A percentile compares a stretch with the other conserved stretches of the same genome.
phyloP scores from a whole-genome alignment of 176 grass and related monocot species.

The Miscanthus lutarioriparius region DNA sequence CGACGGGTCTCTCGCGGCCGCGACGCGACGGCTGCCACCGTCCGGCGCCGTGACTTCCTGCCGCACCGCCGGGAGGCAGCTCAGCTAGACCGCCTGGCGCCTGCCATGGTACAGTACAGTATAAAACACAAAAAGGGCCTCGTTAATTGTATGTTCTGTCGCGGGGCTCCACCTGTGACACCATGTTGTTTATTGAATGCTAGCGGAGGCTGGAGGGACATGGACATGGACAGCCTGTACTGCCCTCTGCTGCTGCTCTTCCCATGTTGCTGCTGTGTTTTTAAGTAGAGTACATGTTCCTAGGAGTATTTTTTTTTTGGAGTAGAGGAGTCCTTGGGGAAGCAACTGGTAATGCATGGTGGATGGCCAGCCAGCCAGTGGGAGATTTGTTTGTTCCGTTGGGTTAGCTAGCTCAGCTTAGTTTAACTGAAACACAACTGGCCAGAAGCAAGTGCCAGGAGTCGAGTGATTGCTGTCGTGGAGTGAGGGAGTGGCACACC shows the following conservation, averaged over 20 bases:
- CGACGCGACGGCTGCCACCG: conserved; percentile 20
- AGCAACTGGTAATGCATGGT: neutral
- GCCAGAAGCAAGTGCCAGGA: neutral
- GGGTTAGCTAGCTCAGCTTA: neutral
- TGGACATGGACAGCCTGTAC: conserved; percentile 30
- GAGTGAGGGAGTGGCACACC: neutral
- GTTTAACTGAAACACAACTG: neutral
- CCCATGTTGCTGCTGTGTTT: conserved; percentile 20
- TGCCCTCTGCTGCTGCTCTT: neutral
- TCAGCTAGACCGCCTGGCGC: neutral
- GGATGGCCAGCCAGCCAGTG: no score
- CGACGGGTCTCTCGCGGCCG: neutral
- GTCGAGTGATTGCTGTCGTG: neutral
- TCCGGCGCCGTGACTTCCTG: conserved; percentile 42
- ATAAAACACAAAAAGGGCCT: neutral
- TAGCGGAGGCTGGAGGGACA: neutral
- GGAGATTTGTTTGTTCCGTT: conserved; percentile 10
- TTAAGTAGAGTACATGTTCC: neutral
- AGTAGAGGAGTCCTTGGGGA: neutral
- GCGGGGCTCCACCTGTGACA: neutral
- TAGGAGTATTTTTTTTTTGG: neutral
- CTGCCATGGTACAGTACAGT: neutral
- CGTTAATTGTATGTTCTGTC: no score
- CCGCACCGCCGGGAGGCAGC: conserved; percentile 44
- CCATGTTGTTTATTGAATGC: conserved; percentile 38